phyloP scores from a whole-genome alignment of 768 basidiomycete genomes.

The Favolaschia claudopus region DNA sequence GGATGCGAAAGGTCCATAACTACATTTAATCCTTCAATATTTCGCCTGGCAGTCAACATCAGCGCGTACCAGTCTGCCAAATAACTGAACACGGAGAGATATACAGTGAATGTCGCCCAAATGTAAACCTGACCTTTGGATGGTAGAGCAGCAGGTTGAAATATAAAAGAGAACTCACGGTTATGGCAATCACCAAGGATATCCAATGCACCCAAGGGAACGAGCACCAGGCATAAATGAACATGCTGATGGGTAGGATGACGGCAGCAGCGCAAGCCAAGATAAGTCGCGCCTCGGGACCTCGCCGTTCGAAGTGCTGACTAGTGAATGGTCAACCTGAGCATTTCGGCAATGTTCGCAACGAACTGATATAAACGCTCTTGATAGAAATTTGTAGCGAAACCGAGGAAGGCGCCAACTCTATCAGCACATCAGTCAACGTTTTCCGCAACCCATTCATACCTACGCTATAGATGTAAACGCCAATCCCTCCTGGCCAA shows the following conservation, averaged over 20 bases:
- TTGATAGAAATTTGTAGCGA: constrained; percentile 51
- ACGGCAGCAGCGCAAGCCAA: constrained; percentile 55
- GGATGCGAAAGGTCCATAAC: constrained; percentile 63
- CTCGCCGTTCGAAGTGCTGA: constrained; percentile 33
- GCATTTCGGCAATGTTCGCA: too few species aligned
- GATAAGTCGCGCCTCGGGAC: constrained; percentile 62
- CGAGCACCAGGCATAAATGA: constrained; percentile 75
- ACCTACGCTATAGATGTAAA: constrained; percentile 56
- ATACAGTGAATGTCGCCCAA: constrained; percentile 56
- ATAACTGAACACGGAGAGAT: constrained; percentile 63
- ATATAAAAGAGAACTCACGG: constrained; percentile 35
- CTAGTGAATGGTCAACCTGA: constrained; percentile 27
- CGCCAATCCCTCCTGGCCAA: constrained; percentile 57
- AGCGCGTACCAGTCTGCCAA: constrained; percentile 62
- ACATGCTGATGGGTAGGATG: constrained; percentile 61
- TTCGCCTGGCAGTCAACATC: not conserved
- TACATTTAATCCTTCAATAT: not conserved
- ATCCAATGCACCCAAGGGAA: constrained; percentile 63
- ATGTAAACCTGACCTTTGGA: constrained; percentile 57
- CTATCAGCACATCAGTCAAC: constrained; percentile 34
- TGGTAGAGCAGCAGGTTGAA: too few species aligned
- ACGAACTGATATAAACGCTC: constrained; percentile 54
- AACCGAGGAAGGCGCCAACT: constrained; percentile 54
- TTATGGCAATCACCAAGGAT: constrained; percentile 56
- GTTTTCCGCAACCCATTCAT: not conserved